A percentile compares a stretch with the other conserved stretches of the same genome.
Conservation (phyloP, 306 rosid genomes). For the Ochetophila trinervis region DNA sequence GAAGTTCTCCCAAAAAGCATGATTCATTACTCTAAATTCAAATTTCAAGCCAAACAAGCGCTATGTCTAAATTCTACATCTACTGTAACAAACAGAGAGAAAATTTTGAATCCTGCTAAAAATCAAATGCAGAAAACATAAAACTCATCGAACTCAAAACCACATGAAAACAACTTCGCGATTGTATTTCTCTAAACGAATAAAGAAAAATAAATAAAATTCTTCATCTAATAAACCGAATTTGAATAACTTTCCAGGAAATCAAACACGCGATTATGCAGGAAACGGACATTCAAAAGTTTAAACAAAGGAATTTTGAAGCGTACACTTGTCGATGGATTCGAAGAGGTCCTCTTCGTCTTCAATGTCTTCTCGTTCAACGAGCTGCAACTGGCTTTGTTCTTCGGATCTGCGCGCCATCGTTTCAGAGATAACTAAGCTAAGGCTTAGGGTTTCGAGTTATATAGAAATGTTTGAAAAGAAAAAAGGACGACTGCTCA, state of each 20-base stretch:
- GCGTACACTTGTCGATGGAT: conserved; percentile 83
- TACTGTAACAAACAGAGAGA: background rate
- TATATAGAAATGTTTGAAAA: conserved; percentile 3
- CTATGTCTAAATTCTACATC: background rate
- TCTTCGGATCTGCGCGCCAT: conserved; percentile 65
- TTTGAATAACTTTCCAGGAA: no score
- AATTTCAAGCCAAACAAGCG: background rate
- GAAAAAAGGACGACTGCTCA: conserved; percentile 17
- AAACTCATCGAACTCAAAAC: no score
- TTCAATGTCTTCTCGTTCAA: conserved; percentile 80
- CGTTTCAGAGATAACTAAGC: background rate
- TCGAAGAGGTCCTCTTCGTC: conserved; percentile 90
- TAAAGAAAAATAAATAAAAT: background rate
- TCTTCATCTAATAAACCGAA: background rate
- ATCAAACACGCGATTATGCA: background rate
- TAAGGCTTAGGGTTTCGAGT: conserved; percentile 6
- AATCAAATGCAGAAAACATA: background rate
- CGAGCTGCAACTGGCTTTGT: conserved; percentile 81
- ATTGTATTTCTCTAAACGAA: no score
- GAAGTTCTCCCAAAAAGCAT: conserved; percentile 13
- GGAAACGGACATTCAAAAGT: background rate
- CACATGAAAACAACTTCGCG: no score
- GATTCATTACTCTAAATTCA: background rate
- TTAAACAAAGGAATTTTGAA: conserved; percentile 7
- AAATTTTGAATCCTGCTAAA: background rate